These are phyloP conservation scores for Cercospora sp. DNA, from an alignment of 2,329 filamentous ascomycete species.

Conservation along the genomic window DNA sequence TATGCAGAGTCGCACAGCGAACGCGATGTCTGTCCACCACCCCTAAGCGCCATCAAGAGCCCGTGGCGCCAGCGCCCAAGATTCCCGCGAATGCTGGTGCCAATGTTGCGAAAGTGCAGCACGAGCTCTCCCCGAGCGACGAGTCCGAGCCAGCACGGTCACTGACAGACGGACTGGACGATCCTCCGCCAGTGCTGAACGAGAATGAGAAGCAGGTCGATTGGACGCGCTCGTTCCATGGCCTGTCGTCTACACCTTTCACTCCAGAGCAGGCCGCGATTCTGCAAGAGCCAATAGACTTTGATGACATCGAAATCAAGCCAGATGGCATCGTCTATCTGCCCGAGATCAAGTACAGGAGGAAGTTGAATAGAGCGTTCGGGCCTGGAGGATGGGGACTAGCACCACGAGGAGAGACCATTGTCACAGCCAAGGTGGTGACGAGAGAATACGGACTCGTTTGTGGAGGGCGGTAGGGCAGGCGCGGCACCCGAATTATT, in stretches of 20 bases:
- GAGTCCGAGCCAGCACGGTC: conserved; percentile 38
- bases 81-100: conserved; percentile 19
- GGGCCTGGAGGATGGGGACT: conserved; percentile 95
- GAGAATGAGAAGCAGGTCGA: conserved; percentile 61
- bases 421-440: conserved; percentile 75
- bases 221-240: conserved; percentile 83
- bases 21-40: conserved; percentile 28
- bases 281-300: conserved; percentile 65
- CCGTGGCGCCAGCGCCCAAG: conserved; percentile 16
- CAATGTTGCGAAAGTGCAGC: conserved; percentile 18
- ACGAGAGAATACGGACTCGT: conserved; percentile 94
- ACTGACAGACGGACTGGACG: conserved; percentile 54
- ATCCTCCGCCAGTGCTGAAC: conserved; percentile 51
- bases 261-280: conserved; percentile 66
- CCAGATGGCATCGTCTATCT: conserved; percentile 95
- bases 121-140: conserved; percentile 29
- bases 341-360: conserved; percentile 95
- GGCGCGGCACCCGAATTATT: background rate
- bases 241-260: conserved; percentile 71
- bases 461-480: conserved; percentile 75
- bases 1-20: conserved; percentile 9
- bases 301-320: conserved; percentile 90
- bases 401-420: conserved; percentile 80
- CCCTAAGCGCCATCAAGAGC: conserved; percentile 27
- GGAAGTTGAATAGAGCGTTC: conserved; percentile 87